Evolutionary conservation across 108 stramenopile species (phyloP).

Genomic region (Cyclostephanos tholiformis): DNA sequence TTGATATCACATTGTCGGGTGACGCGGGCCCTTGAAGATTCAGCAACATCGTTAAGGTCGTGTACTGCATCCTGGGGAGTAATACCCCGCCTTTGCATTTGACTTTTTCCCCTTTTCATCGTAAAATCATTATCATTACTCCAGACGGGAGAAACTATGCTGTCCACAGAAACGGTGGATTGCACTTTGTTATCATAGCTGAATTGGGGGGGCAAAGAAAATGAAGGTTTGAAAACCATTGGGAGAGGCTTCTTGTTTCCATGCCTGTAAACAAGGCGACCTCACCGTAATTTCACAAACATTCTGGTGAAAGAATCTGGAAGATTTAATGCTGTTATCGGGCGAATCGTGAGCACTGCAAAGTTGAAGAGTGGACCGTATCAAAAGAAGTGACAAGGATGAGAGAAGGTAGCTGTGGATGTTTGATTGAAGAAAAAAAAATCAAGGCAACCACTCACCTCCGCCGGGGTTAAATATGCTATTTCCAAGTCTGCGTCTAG

Average conservation of each 20-base stretch:
- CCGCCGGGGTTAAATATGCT: constrained; percentile 75
- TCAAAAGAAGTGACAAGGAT: background rate
- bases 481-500: constrained; percentile 50
- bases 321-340: constrained; percentile 81
- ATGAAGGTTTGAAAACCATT: constrained; percentile 2
- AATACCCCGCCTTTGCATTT: background rate
- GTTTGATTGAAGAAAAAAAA: background rate
- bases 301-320: constrained; percentile 73
- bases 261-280: background rate
- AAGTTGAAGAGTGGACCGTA: background rate
- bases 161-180: constrained; percentile 52
- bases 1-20: constrained; percentile 61
- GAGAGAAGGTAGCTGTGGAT: background rate
- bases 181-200: constrained; percentile 50
- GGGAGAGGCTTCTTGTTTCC: background rate
- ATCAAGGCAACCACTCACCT: constrained; percentile 5
- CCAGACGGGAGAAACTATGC: constrained; percentile 77
- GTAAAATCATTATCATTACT: constrained; percentile 29
- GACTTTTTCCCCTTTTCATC: constrained; percentile 5
- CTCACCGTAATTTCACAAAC: constrained; percentile 65
- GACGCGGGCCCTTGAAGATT: constrained; percentile 43
- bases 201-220: background rate
- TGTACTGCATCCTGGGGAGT: background rate
- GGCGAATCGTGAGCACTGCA: constrained; percentile 67
- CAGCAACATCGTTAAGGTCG: constrained; percentile 35